Evolutionary conservation across 805 yeast species (phyloP), one percentile per base, ranked within the genome.

Genomic region (Teunomyces panamensis): DNA sequence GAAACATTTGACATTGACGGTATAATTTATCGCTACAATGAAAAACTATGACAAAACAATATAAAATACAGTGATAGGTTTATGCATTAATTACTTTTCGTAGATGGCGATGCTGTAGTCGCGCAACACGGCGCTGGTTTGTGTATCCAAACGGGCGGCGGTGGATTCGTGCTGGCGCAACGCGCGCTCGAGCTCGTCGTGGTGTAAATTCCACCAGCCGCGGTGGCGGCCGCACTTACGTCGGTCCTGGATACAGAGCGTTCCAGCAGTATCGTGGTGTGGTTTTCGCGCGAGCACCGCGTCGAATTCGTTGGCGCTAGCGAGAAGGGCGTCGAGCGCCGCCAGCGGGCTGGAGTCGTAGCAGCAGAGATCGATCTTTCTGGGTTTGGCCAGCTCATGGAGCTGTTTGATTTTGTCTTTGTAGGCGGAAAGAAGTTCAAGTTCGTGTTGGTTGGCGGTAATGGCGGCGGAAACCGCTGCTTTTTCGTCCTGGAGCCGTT

Each of bases 161-260:
- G 65, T 63, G 26, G 60, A 37, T 30, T 68, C 69, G 28, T 78
- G 63, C 41, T 71, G 71, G 41, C 65, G 69, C 42, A 57, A 49
- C 17, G 50, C 46, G 43, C 58, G 68, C 45, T 58, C 49, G 11
- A 67, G 43, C 43, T 67, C 69, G 50, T 73, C 78, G 26, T 58
- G 56, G 6, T 64, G 48, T 39, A 73, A 59, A 45, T 63, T 67
- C 59, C 67, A 65, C 83, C 84, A 79, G 1, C 79, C 77, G 42
- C 65, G 69, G 52, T 84, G 89, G 42, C 77, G 74, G 3, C 58
- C 58, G 58, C 89, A 84, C 53, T 80, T 82, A 46, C 75, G 70
- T 50, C 76, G 77, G 43, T 83, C 87, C 8, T 67, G 60, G 5
- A 81, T 57, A 55, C 89, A 84, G 1, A 78, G 43, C 7, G 49